Conservation (phyloP, 2,329 filamentous ascomycete genomes). For the Trichoderma hamatum region DNA sequence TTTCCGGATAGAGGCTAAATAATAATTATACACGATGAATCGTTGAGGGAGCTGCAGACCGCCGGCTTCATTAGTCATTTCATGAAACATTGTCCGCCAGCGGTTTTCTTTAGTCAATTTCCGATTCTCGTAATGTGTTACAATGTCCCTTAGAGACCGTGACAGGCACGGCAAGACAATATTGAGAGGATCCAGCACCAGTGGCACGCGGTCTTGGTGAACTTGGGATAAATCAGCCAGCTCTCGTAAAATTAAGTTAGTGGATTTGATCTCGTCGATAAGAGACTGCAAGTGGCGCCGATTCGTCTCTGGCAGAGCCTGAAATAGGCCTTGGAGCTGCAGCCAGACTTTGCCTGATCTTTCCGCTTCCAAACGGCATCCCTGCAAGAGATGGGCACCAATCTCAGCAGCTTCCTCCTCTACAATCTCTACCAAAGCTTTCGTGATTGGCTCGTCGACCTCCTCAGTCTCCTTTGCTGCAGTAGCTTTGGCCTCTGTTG, state of each 20-base stretch:
- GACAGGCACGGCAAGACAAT: conserved; percentile 59
- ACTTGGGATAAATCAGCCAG: conserved; percentile 58
- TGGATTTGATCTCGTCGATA: conserved; percentile 50
- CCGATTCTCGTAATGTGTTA: conserved; percentile 53
- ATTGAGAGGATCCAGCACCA: conserved; percentile 59
- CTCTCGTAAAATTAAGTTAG: conserved; percentile 53
- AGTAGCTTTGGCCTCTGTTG: no score
- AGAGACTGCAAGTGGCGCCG: conserved; percentile 53
- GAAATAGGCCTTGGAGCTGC: conserved; percentile 54
- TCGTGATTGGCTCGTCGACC: no score
- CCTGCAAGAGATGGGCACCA: conserved; percentile 49
- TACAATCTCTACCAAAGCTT: no score
- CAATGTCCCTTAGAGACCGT: conserved; percentile 58
- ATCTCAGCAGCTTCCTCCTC: no score
- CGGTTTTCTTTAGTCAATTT: conserved; percentile 51
- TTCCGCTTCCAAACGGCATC: conserved; percentile 59
- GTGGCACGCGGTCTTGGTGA: conserved; percentile 52
- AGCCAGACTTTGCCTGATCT: conserved; percentile 52
- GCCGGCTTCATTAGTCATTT: conserved; percentile 55
- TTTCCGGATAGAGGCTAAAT: conserved; percentile 52
- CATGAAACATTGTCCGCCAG: conserved; percentile 63
- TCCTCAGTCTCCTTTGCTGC: no score
- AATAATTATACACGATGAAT: conserved; percentile 60
- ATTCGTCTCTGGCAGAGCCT: conserved; percentile 47
- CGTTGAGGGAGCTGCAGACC: conserved; percentile 55